Base-by-base conservation (phyloP, 208 protist genomes). In the Leishmania martiniquensis region DNA sequence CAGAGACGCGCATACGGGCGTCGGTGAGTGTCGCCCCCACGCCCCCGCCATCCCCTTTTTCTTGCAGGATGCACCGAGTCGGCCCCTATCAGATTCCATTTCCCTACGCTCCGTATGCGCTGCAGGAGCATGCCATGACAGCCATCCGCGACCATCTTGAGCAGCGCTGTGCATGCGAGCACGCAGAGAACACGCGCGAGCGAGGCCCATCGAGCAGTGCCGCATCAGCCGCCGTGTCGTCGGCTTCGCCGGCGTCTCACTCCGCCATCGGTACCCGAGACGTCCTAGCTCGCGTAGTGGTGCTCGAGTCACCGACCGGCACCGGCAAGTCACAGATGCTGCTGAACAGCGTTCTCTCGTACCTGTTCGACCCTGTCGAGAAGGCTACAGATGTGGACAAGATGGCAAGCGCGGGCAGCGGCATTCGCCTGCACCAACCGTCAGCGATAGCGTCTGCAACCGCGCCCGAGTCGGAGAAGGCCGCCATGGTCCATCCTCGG, bases 301-400 rank as follows among this genome's bases (percentile, higher is more conserved):
- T 99, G 37, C 90, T 99, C 39, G 98, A 99, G 85, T 97, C 91
- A 1, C 98, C 98, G 0, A 99, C 98, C 0, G 98, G 98, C 22
- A 99, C 97, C 0, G 98, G 98, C 9, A 99, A 99, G 77, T 98
- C 98, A 15, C 94, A 99, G 49, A 96, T 96, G 68, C 82, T 99
- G 3, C 96, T 99, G 57, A 98, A 93, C 81, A 82, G 87, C 65
- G 89, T 91, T 22, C 87, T 97, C 39, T 95, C 91, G 3, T 75
- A 87, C 67, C 66, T 91, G 5, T 97, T 89, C 72, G 83, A 88
- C 22, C 78, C 83, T 4, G 70, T 78, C 44, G 77, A 73, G 62
- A 49, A 34, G n/a, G 32, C 39, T 1, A 22, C 44, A 12, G 57
- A 65, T 34, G 47, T 49, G 1, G 44, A 69, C 62, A 29, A 4